Percentiles rank a stretch among this genome's conserved stretches.
phyloP scores from a whole-genome alignment of 2,329 filamentous ascomycete genomes.

The Colletotrichum echinochloae region DNA sequence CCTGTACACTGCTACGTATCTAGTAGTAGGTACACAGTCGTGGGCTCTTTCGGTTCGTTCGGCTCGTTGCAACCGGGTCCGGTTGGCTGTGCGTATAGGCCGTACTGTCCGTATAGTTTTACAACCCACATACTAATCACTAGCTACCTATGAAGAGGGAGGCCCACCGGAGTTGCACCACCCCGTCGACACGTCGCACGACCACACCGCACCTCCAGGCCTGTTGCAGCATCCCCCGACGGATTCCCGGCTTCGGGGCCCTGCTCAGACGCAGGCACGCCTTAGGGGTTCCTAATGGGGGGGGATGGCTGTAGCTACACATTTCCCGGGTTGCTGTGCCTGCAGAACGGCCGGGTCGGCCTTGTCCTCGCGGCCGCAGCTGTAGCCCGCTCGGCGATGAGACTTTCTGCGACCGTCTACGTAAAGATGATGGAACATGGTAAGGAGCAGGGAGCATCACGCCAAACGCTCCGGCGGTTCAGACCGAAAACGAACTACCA shows the following conservation, averaged over 20 bases:
- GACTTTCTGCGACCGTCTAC: constrained; percentile 18
- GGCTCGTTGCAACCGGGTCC: neutral
- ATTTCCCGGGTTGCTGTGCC: constrained; percentile 12
- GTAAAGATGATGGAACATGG: constrained; percentile 8
- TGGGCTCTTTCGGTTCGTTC: neutral
- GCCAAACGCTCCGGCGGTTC: neutral
- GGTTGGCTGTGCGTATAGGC: neutral
- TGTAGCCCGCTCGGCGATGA: constrained; percentile 26
- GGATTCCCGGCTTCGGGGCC: constrained; percentile 20
- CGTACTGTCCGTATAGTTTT: neutral
- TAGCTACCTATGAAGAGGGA: too few relatives aligned
- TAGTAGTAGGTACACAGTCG: neutral
- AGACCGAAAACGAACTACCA: constrained; percentile 13
- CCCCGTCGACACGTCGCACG: neutral
- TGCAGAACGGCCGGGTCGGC: constrained; percentile 28
- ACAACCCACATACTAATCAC: too few relatives aligned
- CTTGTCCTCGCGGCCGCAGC: constrained; percentile 20
- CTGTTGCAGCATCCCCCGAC: constrained; percentile 6
- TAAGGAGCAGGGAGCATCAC: constrained; percentile 26
- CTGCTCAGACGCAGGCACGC: constrained; percentile 3
- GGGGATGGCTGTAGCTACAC: constrained; percentile 6
- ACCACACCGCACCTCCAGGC: constrained; percentile 26
- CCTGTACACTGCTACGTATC: neutral
- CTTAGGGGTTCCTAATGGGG: constrained; percentile 16
- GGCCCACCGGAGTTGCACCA: neutral